A percentile compares a stretch with the other conserved stretches of the same genome.
Evolutionary conservation across 192 early-diverging fungal species (phyloP).

Genomic region (Coemansia sp.): DNA sequence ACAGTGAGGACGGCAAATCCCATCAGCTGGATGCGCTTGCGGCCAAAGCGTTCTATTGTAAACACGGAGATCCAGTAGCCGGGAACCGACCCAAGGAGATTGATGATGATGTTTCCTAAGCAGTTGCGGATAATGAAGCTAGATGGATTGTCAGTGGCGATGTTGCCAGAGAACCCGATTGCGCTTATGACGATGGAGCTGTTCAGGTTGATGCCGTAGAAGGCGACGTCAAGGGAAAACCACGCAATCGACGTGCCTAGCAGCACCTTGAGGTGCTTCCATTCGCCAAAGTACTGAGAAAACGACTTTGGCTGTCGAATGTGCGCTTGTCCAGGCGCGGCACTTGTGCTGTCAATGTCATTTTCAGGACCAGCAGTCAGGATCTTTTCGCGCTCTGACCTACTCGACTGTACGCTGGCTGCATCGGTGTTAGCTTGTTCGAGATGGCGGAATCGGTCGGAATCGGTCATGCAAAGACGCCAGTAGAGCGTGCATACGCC

Average conservation of each 20-base stretch:
- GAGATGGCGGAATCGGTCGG: slow-evolving; percentile 71
- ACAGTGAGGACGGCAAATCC: slow-evolving; percentile 79
- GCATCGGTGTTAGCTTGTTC: neutral
- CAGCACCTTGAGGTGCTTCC: slow-evolving; percentile 77
- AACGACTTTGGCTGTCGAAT: slow-evolving; percentile 50
- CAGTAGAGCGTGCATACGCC: slow-evolving; percentile 80
- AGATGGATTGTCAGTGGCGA: slow-evolving; percentile 18
- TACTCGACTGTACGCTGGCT: slow-evolving; percentile 3
- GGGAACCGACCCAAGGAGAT: slow-evolving; percentile 79
- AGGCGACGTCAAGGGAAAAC: slow-evolving; percentile 75
- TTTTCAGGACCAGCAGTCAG: slow-evolving; percentile 15
- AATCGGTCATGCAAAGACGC: slow-evolving; percentile 88
- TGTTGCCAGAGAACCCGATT: slow-evolving; percentile 60
- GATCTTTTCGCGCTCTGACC: slow-evolving; percentile 50
- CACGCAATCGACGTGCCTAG: slow-evolving; percentile 69
- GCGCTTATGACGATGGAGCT: slow-evolving; percentile 67
- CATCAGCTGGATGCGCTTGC: slow-evolving; percentile 84
- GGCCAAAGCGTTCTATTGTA: slow-evolving; percentile 79
- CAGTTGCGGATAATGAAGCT: slow-evolving; percentile 62
- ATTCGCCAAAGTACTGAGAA: slow-evolving; percentile 68
- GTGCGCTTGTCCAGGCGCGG: neutral
- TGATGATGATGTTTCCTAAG: slow-evolving; percentile 88
- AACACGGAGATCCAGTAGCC: slow-evolving; percentile 94
- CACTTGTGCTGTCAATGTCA: neutral
- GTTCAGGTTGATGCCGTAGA: slow-evolving; percentile 79